These are phyloP conservation scores for Pluteus cervinus DNA, from an alignment of 768 basidiomycete species.

Conservation along the genomic window DNA sequence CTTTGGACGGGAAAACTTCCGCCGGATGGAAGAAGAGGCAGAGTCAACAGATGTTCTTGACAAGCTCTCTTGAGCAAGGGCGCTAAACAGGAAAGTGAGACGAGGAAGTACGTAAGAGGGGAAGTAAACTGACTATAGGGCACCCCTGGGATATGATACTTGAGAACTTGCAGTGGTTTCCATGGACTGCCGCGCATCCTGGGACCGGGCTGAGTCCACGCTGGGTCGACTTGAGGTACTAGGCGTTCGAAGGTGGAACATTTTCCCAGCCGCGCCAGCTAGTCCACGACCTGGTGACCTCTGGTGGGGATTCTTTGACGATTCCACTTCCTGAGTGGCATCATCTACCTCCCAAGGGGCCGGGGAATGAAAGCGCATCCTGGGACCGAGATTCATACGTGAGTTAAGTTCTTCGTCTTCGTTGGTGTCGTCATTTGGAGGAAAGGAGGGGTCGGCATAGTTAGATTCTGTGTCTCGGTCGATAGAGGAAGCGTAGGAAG, in stretches of 20 bases:
- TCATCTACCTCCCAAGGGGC: conserved; percentile 75
- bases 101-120: conserved; percentile 5
- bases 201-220: conserved; percentile 54
- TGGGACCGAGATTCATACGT: conserved; percentile 76
- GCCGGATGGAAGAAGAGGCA: conserved; percentile 20
- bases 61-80: conserved; percentile 54
- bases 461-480: conserved; percentile 20
- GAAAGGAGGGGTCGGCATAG: conserved; percentile 20
- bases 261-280: conserved; percentile 30
- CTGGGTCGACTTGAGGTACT: conserved; percentile 49
- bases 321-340: conserved; percentile 36
- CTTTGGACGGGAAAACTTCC: conserved; percentile 34
- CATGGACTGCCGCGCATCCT: conserved; percentile 44
- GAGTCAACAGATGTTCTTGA: conserved; percentile 48
- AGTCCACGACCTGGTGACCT: conserved; percentile 17
- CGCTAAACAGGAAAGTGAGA: conserved; percentile 26
- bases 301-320: conserved; percentile 28
- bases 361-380: conserved; percentile 74
- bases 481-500: conserved; percentile 25
- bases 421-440: conserved; percentile 31
- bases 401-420: conserved; percentile 38
- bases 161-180: conserved; percentile 22
- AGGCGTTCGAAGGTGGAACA: conserved; percentile 37
- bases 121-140: conserved; percentile 48
- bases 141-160: conserved; percentile 43